phyloP scores from a whole-genome alignment of 495 filamentous ascomycete species.

The Neurospora intermedia region DNA sequence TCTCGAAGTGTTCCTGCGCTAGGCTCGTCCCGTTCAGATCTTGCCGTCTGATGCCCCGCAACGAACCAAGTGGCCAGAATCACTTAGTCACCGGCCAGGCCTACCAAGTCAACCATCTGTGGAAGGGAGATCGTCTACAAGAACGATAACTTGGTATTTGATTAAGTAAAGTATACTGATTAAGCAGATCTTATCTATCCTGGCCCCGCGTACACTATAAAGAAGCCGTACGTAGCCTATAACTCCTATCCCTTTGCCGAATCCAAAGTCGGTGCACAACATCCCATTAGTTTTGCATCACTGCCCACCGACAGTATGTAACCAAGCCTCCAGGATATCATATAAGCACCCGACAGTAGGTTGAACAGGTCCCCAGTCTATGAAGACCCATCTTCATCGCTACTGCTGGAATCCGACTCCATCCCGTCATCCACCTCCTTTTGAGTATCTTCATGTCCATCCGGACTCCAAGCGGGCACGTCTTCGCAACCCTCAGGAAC shows the following conservation, averaged over 20 bases:
- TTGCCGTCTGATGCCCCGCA: neutral
- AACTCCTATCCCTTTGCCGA: neutral
- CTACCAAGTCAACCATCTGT: neutral
- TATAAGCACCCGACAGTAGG: neutral
- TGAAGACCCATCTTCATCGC: conserved; percentile 12
- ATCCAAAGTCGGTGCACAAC: neutral
- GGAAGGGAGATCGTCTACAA: neutral
- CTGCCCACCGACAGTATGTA: neutral
- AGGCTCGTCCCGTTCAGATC: neutral
- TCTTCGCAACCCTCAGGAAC: conserved; percentile 54
- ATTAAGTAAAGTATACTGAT: neutral
- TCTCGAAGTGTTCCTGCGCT: neutral
- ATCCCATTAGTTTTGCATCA: neutral
- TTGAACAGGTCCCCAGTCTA: neutral
- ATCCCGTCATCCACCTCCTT: conserved; percentile 6
- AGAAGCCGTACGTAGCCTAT: neutral
- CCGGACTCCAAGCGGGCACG: conserved; percentile 24
- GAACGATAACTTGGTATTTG: neutral
- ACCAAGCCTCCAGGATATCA: neutral
- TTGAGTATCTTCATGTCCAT: neutral
- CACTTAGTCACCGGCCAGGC: neutral
- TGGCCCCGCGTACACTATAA: neutral
- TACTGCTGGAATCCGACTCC: conserved; percentile 23
- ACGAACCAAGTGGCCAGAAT: neutral
- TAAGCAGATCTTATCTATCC: neutral